Evolutionary conservation across 164 flowering plant genomes (phyloP).

Genomic region (Aristolochia fimbriata): DNA sequence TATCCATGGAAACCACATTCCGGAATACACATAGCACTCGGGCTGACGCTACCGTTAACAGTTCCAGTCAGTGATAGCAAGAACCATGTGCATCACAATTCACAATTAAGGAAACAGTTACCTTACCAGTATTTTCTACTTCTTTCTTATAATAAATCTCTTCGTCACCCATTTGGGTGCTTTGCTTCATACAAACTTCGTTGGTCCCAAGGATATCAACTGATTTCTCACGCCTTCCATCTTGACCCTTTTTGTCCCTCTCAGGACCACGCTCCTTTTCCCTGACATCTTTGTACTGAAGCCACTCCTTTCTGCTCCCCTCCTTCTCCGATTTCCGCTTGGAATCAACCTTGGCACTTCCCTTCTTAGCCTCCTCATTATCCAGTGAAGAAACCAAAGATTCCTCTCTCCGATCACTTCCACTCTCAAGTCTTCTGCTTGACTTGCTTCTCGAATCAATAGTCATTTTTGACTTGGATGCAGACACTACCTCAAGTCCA

Average conservation of each 20-base stretch:
- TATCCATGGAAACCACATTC: too few relatives aligned
- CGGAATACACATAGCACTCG: too few relatives aligned
- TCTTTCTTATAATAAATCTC: constrained; percentile 21
- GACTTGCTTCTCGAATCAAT: constrained; percentile 37
- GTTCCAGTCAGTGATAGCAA: too few relatives aligned
- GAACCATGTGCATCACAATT: background rate
- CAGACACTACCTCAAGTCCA: constrained; percentile 20
- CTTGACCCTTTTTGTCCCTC: constrained; percentile 30
- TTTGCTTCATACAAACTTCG: constrained; percentile 31
- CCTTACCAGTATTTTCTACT: constrained; percentile 51
- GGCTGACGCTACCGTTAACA: too few relatives aligned
- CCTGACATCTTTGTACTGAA: constrained; percentile 26
- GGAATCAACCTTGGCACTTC: constrained; percentile 20
- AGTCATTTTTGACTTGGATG: constrained; percentile 17
- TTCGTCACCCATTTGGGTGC: constrained; percentile 13
- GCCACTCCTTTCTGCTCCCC: constrained; percentile 29
- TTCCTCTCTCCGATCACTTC: constrained; percentile 28
- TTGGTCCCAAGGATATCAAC: constrained; percentile 10
- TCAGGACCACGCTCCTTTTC: constrained; percentile 36
- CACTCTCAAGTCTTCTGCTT: constrained; percentile 31
- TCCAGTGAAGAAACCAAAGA: constrained; percentile 7
- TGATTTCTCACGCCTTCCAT: constrained; percentile 19
- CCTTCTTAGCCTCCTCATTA: constrained; percentile 28
- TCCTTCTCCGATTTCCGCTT: constrained; percentile 41
- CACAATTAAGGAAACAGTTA: constrained; percentile 4